Evolutionary conservation across 192 early-diverging fungal genomes (phyloP), one percentile per base, ranked within the genome.

Genomic region (Linnemannia hyalina): DNA sequence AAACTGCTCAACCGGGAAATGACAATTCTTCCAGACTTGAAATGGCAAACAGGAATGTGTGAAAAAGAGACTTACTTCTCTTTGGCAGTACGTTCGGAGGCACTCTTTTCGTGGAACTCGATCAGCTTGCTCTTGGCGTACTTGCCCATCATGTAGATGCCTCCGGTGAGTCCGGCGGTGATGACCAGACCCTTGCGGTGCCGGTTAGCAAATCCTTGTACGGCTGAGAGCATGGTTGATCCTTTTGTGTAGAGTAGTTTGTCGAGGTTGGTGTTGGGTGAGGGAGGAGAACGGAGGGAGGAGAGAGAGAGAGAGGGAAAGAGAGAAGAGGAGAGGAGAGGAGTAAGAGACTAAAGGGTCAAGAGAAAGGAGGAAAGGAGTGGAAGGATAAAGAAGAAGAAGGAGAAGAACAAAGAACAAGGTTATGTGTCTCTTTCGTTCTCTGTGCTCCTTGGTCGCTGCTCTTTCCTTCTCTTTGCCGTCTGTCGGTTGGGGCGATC

Each of bases 81-180:
- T 85, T 90, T 92, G 23, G 95, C 93, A 3, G 91, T 85, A 80
- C 94, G 91, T 68, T 97, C 95, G 29, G 93, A 76, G 23, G 91
- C 91, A 42, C 93, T 78, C 69, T 90, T 88, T 55, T 93, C 91
- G 81, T 97, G 93, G 80, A 95, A 93, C 85, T 98, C 96, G 36
- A 85, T 77, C 54, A 97, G 89, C 78, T 96, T 95, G 81, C 88
- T 91, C 22, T 89, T 90, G 15, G 95, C 95, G 82, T 95, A 95
- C 82, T 95, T 93, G 47, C 93, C 94, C 52, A 93, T 92, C 81
- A 93, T 89, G 86, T 96, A 96, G 75, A 90, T 82, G 41, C 95
- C 94, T 23, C 94, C 94, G n/a, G 92, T 90, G 46, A 96, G 81
- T 10, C 92, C 91, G 22, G 93, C 94, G 1, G 94, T 93, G 40